phyloP scores from a whole-genome alignment of 495 filamentous ascomycete species.

The Evansstolkia leycettana region DNA sequence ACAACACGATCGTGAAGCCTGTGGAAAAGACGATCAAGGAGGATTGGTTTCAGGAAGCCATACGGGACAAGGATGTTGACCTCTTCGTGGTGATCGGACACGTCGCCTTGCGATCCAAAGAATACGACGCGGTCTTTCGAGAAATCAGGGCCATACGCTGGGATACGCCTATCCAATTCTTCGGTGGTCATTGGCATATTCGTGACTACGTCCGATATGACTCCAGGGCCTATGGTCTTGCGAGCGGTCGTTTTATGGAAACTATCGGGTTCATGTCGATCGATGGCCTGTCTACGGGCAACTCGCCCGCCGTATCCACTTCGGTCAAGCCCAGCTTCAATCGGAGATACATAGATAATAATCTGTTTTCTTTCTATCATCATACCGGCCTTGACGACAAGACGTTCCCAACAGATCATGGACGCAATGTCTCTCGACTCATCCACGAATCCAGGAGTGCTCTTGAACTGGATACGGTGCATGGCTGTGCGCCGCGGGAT shows the following conservation, averaged over 20 bases:
- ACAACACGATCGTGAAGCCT: constrained; percentile 74
- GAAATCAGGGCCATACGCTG: constrained; percentile 67
- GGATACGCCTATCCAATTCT: constrained; percentile 81
- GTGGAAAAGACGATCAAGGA: constrained; percentile 71
- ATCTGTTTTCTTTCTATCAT: constrained; percentile 71
- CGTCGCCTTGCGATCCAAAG: constrained; percentile 65
- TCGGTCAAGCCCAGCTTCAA: constrained; percentile 44
- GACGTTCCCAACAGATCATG: constrained; percentile 70
- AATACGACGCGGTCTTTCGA: constrained; percentile 64
- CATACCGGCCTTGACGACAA: constrained; percentile 59
- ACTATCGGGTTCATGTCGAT: constrained; percentile 96
- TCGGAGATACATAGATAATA: constrained; percentile 90
- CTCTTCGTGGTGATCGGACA: constrained; percentile 83
- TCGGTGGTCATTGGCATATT: constrained; percentile 86
- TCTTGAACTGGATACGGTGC: constrained; percentile 57
- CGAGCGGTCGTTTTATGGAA: constrained; percentile 93
- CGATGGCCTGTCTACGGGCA: constrained; percentile 43
- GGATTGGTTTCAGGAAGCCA: constrained; percentile 80
- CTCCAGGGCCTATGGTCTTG: constrained; percentile 64
- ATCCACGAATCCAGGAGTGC: constrained; percentile 58
- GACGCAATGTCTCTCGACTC: constrained; percentile 56
- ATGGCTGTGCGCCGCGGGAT: constrained; percentile 74
- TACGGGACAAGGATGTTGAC: constrained; percentile 68
- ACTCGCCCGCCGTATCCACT: constrained; percentile 19
- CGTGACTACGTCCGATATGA: constrained; percentile 79